Conservation (phyloP, 805 yeast genomes). For the Candida michaelii region DNA sequence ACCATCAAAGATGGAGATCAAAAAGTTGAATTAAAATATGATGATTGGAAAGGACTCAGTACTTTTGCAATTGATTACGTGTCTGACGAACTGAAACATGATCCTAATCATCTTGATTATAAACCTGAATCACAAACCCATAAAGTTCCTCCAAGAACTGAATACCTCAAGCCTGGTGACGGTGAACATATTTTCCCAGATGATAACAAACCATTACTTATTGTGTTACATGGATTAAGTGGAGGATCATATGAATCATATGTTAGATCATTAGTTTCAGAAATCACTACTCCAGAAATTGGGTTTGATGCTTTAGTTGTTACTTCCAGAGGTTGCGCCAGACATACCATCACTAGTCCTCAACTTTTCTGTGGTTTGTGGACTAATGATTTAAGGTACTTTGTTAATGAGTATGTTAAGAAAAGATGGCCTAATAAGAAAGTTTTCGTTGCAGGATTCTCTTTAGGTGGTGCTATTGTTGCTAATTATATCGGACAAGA, state of each 20-base stretch:
- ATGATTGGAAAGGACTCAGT: conserved; percentile 42
- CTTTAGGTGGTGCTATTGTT: conserved; percentile 68
- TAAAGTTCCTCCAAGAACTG: conserved; percentile 67
- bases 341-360: conserved; percentile 70
- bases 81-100: conserved; percentile 12
- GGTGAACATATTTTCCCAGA: conserved; percentile 39
- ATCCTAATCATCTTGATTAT: conserved; percentile 24
- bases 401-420: conserved; percentile 50
- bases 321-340: conserved; percentile 75
- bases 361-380: conserved; percentile 65
- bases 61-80: conserved; percentile 53
- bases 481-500: conserved; percentile 74
- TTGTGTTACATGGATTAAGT: conserved; percentile 70
- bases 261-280: conserved; percentile 53
- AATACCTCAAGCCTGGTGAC: conserved; percentile 53
- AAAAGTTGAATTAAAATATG: conserved; percentile 28
- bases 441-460: conserved; percentile 66
- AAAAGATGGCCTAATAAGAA: conserved; percentile 58
- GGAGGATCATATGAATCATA: conserved; percentile 82
- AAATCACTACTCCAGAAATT: conserved; percentile 39
- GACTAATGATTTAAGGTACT: conserved; percentile 66
- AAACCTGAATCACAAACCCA: conserved; percentile 49
- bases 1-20: conserved; percentile 6
- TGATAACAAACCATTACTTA: conserved; percentile 54
- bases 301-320: conserved; percentile 58